Conservation (phyloP, 208 protist species). For the Trypanosoma brucei region DNA sequence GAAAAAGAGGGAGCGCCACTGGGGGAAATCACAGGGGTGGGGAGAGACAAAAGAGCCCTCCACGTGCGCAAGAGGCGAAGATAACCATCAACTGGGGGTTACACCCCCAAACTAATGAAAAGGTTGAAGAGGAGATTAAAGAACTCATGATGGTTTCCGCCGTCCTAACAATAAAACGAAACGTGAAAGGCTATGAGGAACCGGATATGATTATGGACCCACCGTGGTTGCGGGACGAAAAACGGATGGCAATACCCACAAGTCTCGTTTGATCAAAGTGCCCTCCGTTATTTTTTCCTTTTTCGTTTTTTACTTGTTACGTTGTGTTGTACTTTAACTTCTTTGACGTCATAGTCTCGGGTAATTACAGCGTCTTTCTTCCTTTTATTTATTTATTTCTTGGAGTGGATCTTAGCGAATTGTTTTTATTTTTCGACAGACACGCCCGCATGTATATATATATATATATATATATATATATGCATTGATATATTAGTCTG, state of each 20-base stretch:
- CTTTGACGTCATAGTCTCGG: too few relatives aligned
- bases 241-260: slow-evolving; percentile 1
- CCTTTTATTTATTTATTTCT: too few relatives aligned
- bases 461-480: too few relatives aligned
- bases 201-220: slow-evolving; percentile 57
- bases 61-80: not conserved
- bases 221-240: slow-evolving; percentile 43
- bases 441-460: too few relatives aligned
- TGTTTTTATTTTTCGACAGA: too few relatives aligned
- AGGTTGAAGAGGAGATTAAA: slow-evolving; percentile 39
- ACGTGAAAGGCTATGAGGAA: slow-evolving; percentile 32
- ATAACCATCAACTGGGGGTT: slow-evolving; percentile 19
- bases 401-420: too few relatives aligned
- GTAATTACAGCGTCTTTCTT: too few relatives aligned
- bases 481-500: too few relatives aligned
- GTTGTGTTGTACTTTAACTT: too few relatives aligned
- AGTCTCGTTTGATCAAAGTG: not conserved
- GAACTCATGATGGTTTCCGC: slow-evolving; percentile 39
- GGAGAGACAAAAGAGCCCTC: too few relatives aligned
- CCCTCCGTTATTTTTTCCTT: not conserved
- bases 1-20: slow-evolving; percentile 29
- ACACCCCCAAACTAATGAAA: slow-evolving; percentile 25
- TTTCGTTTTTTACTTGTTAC: too few relatives aligned
- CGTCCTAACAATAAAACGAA: slow-evolving; percentile 27
- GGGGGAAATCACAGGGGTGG: slow-evolving; percentile 4